These are phyloP conservation scores for Fraxinus platypoda DNA, from an alignment of 305 asterid genomes.

Conservation along the genomic window DNA sequence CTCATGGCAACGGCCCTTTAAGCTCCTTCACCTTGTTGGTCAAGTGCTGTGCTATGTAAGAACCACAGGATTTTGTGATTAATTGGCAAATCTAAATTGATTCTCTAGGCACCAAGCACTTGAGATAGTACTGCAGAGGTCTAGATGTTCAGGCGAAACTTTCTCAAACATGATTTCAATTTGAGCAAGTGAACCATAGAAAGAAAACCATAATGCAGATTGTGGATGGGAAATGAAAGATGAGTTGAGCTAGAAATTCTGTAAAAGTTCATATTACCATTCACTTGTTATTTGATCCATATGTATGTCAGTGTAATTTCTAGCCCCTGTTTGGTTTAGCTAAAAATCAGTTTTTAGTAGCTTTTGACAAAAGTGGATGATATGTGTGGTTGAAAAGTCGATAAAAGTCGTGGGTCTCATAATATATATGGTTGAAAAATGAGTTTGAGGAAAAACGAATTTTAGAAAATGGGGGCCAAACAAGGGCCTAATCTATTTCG, in stretches of 20 bases:
- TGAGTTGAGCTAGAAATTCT: neutral
- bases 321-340: neutral
- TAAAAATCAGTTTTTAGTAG: too few relatives aligned
- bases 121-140: neutral
- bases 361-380: too few relatives aligned
- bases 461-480: neutral
- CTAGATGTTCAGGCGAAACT: neutral
- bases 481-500: neutral
- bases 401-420: too few relatives aligned
- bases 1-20: too few relatives aligned
- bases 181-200: neutral
- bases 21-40: too few relatives aligned
- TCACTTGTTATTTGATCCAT: neutral
- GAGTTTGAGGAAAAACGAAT: neutral
- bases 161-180: neutral
- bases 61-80: too few relatives aligned
- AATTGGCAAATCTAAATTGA: too few relatives aligned
- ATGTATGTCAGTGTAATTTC: neutral
- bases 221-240: neutral
- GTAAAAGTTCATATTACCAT: neutral
- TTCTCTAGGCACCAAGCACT: neutral
- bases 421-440: too few relatives aligned
- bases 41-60: too few relatives aligned
- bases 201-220: neutral
- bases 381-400: too few relatives aligned